Evolutionary conservation across 345 rosid genomes (phyloP).

Genomic region (Euphorbia pulcherrima): DNA sequence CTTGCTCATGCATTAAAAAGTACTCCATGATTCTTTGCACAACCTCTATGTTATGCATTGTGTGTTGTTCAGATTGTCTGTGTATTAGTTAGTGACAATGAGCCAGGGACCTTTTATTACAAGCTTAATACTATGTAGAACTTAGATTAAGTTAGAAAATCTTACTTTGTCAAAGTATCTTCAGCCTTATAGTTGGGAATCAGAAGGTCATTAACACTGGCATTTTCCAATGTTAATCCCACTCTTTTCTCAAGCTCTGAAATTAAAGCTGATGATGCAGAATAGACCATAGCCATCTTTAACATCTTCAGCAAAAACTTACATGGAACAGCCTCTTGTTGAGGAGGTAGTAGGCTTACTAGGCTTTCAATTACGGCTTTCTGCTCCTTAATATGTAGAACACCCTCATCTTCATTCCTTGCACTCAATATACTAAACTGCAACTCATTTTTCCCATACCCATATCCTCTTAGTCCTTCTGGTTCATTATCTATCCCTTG

Average conservation of each 20-base stretch:
- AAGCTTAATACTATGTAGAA: background rate
- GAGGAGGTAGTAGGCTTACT: slow-evolving; percentile 61
- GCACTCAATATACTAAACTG: slow-evolving; percentile 46
- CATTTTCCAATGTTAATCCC: slow-evolving; percentile 58
- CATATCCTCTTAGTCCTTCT: slow-evolving; percentile 57
- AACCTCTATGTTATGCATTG: slow-evolving; percentile 58
- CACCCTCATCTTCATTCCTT: slow-evolving; percentile 35
- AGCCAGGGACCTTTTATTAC: background rate
- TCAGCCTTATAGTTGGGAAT: slow-evolving; percentile 60
- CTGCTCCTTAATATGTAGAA: slow-evolving; percentile 43
- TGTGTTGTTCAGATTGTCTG: slow-evolving; percentile 51
- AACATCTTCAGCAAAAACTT: slow-evolving; percentile 67
- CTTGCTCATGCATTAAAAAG: slow-evolving; percentile 73
- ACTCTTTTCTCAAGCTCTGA: slow-evolving; percentile 76
- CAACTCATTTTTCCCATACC: slow-evolving; percentile 54
- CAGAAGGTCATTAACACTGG: slow-evolving; percentile 63
- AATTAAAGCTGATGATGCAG: slow-evolving; percentile 67
- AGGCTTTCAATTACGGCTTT: slow-evolving; percentile 62
- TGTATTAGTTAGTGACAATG: slow-evolving; percentile 21
- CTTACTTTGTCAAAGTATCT: slow-evolving; percentile 50
- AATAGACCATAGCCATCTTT: slow-evolving; percentile 60
- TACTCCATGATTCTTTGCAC: slow-evolving; percentile 73
- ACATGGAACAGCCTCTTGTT: slow-evolving; percentile 58
- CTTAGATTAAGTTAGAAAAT: slow-evolving; percentile 13
- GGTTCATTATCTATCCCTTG: slow-evolving; percentile 46